Evolutionary conservation across 768 basidiomycete genomes (phyloP).

Genomic region (Candolleomyces aberdarensis): DNA sequence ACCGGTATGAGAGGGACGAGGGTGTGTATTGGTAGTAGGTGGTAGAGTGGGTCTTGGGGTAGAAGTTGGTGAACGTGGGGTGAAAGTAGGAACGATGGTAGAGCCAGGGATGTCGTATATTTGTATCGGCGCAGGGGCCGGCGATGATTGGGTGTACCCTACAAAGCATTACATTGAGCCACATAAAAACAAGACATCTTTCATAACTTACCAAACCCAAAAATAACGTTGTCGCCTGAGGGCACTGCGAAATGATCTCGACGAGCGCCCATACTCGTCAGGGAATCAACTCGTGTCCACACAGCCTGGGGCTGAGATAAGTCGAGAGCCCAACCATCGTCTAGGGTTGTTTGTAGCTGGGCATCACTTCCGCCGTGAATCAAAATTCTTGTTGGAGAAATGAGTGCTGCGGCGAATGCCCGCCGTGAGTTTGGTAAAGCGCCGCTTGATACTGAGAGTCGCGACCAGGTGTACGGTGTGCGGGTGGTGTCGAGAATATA

Average conservation of each 20-base stretch:
- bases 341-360: constrained; percentile 46
- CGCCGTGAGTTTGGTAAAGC: constrained; percentile 56
- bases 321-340: constrained; percentile 72
- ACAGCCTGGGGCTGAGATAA: constrained; percentile 51
- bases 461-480: constrained; percentile 47
- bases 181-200: not conserved
- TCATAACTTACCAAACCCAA: constrained; percentile 69
- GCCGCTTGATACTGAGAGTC: constrained; percentile 31
- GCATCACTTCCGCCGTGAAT: constrained; percentile 80
- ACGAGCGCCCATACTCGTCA: constrained; percentile 59
- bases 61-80: constrained; percentile 29
- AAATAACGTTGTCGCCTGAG: constrained; percentile 59
- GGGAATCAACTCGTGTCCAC: constrained; percentile 51
- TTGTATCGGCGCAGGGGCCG: constrained; percentile 52
- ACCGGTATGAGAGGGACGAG: not conserved
- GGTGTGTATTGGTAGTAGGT: constrained; percentile 11
- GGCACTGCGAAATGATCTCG: constrained; percentile 74
- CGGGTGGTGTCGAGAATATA: constrained; percentile 63
- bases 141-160: constrained; percentile 49
- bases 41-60: constrained; percentile 28
- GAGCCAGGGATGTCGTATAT: constrained; percentile 48
- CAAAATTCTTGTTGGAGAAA: constrained; percentile 54
- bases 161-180: not conserved
- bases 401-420: constrained; percentile 53
- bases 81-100: constrained; percentile 41